phyloP scores from a whole-genome alignment of 768 basidiomycete genomes.

The Russula olivacea region DNA sequence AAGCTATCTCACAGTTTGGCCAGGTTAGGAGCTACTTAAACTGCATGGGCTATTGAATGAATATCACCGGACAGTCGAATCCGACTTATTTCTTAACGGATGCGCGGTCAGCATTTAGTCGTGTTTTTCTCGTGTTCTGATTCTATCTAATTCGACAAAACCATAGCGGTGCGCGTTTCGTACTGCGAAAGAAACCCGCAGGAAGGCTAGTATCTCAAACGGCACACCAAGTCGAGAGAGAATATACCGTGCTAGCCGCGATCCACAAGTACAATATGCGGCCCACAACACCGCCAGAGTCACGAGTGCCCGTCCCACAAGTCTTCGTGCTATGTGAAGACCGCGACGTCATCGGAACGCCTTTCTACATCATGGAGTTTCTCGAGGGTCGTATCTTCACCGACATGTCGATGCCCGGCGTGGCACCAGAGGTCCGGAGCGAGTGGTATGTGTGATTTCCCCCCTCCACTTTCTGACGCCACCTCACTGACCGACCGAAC shows the following conservation, averaged over 20 bases:
- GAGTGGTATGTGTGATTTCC: conserved; percentile 52
- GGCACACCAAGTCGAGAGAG: conserved; percentile 93
- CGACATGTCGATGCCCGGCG: conserved; percentile 68
- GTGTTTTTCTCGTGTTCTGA: neutral
- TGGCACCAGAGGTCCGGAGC: conserved; percentile 52
- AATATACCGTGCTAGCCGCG: conserved; percentile 75
- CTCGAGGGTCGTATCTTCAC: conserved; percentile 92
- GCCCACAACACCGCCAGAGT: conserved; percentile 42
- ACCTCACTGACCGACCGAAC: neutral
- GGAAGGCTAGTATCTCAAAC: conserved; percentile 84
- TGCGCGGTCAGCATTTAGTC: conserved; percentile 44
- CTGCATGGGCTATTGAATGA: neutral
- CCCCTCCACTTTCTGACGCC: neutral
- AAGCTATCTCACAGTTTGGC: conserved; percentile 55
- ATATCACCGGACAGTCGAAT: conserved; percentile 58
- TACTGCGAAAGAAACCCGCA: conserved; percentile 89
- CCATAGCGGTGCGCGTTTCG: conserved; percentile 52
- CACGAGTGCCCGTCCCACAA: conserved; percentile 76
- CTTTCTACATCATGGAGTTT: conserved; percentile 97
- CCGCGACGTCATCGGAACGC: conserved; percentile 67
- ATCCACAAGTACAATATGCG: conserved; percentile 66
- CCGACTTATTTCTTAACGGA: conserved; percentile 94
- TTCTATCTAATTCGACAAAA: neutral
- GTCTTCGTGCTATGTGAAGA: conserved; percentile 84
- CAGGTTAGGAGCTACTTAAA: conserved; percentile 49